Conservation (phyloP, 805 yeast genomes). For the Kodamaea leandrae region DNA sequence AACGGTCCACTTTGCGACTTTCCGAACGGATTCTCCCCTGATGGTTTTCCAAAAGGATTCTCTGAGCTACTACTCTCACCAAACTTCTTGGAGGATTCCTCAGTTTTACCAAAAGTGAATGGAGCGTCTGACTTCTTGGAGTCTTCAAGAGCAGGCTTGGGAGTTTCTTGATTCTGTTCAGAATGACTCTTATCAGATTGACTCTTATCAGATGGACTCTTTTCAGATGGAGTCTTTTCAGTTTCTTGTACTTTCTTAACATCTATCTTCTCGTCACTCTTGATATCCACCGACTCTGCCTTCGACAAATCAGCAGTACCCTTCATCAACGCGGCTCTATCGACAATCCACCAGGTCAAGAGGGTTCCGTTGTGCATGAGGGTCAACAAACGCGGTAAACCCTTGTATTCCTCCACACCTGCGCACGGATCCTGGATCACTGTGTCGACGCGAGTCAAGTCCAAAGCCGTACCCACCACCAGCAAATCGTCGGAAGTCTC, state of each 20-base stretch:
- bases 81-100: no score
- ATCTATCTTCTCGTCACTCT: no score
- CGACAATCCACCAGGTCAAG: constrained; percentile 63
- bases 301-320: not conserved
- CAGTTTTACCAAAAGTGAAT: no score
- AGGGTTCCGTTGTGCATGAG: constrained; percentile 63
- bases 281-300: not conserved
- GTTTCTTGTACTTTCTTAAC: not conserved
- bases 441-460: constrained; percentile 43
- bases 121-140: no score
- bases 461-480: constrained; percentile 69
- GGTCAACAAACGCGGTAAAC: constrained; percentile 65
- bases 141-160: no score
- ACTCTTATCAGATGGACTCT: no score
- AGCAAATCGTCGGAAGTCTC: constrained; percentile 65
- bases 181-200: no score
- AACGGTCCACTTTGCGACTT: no score
- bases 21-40: no score
- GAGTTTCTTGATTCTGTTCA: no score
- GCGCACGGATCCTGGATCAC: constrained; percentile 52
- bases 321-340: constrained; percentile 45
- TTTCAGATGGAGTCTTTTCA: not conserved
- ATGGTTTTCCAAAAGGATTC: no score
- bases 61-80: no score
- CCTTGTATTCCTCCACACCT: constrained; percentile 54